These are phyloP conservation scores for Heliophila coronopifolia DNA, from an alignment of 441 rosid species.

Conservation along the genomic window DNA sequence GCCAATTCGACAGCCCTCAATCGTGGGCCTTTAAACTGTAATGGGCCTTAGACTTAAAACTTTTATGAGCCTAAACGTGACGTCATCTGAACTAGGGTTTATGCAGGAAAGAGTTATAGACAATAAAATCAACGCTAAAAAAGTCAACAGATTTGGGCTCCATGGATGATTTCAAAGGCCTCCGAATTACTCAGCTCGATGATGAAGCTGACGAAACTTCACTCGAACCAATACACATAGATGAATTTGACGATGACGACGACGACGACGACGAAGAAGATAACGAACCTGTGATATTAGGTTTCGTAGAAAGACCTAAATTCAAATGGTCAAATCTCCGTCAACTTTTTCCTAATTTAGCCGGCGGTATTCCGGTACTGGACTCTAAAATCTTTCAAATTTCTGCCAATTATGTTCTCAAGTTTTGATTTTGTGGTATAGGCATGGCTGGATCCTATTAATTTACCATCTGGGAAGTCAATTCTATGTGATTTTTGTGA, in stretches of 20 bases:
- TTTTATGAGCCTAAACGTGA: no score
- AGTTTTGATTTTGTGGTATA: slow-evolving; percentile 19
- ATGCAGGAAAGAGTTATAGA: no score
- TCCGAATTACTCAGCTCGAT: slow-evolving; percentile 45
- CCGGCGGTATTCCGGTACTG: slow-evolving; percentile 75
- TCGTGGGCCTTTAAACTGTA: no score
- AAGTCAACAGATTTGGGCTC: slow-evolving; percentile 36
- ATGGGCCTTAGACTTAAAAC: no score
- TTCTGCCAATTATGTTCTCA: neutral
- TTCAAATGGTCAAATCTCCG: slow-evolving; percentile 54
- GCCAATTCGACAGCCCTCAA: no score
- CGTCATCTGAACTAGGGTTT: no score
- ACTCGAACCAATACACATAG: slow-evolving; percentile 17
- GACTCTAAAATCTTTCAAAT: neutral
- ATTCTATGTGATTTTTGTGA: slow-evolving; percentile 64
- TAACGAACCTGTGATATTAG: slow-evolving; percentile 47
- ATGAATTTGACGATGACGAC: slow-evolving; percentile 37
- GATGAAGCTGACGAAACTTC: slow-evolving; percentile 28
- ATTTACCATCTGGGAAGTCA: slow-evolving; percentile 61
- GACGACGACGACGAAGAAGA: slow-evolving; percentile 57
- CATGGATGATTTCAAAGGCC: slow-evolving; percentile 40
- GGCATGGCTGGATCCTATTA: slow-evolving; percentile 89
- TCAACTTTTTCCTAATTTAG: slow-evolving; percentile 71
- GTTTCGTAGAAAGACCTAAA: slow-evolving; percentile 59
- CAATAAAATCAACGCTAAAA: no score